These are phyloP conservation scores for Aquilaria agallochum DNA, from an alignment of 441 rosid genomes.

Conservation along the genomic window DNA sequence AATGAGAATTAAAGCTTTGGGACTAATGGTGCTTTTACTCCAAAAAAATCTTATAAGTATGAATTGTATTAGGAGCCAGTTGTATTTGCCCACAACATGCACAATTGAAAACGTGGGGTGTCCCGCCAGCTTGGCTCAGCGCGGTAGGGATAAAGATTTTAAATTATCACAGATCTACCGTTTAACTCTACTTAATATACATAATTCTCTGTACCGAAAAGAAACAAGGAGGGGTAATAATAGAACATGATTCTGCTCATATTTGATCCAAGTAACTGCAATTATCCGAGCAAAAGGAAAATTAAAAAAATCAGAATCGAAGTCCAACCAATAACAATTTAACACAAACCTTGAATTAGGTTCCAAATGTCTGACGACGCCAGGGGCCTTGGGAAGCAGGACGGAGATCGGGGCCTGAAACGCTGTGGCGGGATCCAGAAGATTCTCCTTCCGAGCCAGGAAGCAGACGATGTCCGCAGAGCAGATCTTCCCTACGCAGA, in stretches of 20 bases:
- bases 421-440: conserved; percentile 38
- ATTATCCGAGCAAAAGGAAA: not conserved
- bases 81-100: no score
- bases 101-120: no score
- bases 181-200: no score
- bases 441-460: conserved; percentile 43
- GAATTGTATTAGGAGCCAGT: no score
- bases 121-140: no score
- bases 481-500: conserved; percentile 61
- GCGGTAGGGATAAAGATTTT: no score
- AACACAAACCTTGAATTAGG: conserved; percentile 47
- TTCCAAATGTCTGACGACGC: conserved; percentile 50
- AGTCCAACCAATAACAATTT: not conserved
- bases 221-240: not conserved
- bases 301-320: not conserved
- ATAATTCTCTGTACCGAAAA: not conserved
- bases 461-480: conserved; percentile 50
- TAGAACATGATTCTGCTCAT: not conserved
- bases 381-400: conserved; percentile 31
- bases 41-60: no score
- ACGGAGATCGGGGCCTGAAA: conserved; percentile 40
- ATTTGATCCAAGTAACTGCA: not conserved
- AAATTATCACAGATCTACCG: no score
- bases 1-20: no score
- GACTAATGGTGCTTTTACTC: no score